phyloP scores from a whole-genome alignment of 2,329 filamentous ascomycete genomes.

The Colletotrichum liaoningense region DNA sequence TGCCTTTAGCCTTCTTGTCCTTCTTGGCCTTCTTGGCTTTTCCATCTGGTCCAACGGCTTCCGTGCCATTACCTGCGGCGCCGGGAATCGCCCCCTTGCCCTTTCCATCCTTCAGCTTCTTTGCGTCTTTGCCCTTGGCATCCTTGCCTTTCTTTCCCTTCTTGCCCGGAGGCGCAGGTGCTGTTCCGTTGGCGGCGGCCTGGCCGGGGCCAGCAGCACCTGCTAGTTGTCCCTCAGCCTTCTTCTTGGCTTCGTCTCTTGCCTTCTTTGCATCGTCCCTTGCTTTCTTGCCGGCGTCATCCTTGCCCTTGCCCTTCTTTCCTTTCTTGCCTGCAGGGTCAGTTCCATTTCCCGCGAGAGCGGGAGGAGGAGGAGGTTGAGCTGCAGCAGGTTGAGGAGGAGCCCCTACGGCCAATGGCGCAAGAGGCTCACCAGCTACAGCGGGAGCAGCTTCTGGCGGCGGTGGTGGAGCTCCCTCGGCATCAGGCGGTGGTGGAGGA shows the following conservation, averaged over 20 bases:
- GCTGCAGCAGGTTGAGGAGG: background rate
- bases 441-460: background rate
- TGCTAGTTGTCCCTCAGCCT: conserved; percentile 4
- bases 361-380: background rate
- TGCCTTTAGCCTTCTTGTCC: too few species aligned
- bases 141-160: background rate
- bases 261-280: conserved; percentile 21
- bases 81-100: background rate
- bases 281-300: conserved; percentile 9
- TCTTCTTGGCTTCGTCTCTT: conserved; percentile 9
- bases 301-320: conserved; percentile 16
- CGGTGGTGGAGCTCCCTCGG: background rate
- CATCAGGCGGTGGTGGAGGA: background rate
- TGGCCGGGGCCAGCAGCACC: conserved; percentile 12
- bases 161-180: background rate
- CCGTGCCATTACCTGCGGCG: conserved; percentile 14
- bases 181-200: conserved; percentile 15
- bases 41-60: background rate
- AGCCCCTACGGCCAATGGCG: background rate
- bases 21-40: background rate
- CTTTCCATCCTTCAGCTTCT: background rate
- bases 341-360: background rate
- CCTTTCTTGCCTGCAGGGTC: background rate
- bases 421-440: background rate
- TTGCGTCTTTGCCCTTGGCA: background rate